phyloP scores from a whole-genome alignment of 2,329 filamentous ascomycete genomes.

The Blastomyces percursus region DNA sequence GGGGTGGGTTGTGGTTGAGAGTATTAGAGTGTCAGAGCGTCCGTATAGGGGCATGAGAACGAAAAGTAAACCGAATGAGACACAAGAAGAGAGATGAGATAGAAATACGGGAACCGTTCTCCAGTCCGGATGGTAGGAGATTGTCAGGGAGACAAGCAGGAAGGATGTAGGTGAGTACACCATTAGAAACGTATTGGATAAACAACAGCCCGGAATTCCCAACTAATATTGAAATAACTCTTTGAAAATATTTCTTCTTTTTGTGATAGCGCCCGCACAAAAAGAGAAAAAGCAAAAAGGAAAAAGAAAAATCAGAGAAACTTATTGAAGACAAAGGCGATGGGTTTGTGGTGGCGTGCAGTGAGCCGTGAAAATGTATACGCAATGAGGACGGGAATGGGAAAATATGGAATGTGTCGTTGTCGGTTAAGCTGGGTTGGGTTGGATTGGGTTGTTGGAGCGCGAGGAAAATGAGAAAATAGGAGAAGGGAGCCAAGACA shows the following conservation, averaged over 20 bases:
- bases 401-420: not conserved
- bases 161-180: not conserved
- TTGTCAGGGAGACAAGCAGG: not conserved
- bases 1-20: too few species aligned
- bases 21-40: too few species aligned
- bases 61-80: not conserved
- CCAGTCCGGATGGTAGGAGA: not conserved
- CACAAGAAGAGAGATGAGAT: not conserved
- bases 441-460: not conserved
- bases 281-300: not conserved
- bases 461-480: not conserved
- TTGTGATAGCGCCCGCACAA: not conserved
- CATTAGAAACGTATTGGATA: not conserved
- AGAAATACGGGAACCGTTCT: not conserved
- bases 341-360: not conserved
- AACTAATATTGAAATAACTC: not conserved
- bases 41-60: too few species aligned
- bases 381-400: not conserved
- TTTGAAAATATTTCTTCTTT: not conserved
- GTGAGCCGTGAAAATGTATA: not conserved
- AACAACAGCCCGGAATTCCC: not conserved
- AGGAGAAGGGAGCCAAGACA: not conserved
- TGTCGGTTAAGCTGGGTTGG: not conserved
- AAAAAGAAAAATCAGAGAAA: not conserved
- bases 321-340: not conserved